Evolutionary conservation across 2,329 filamentous ascomycete genomes (phyloP), one percentile per base, ranked within the genome.

Genomic region (Cordyceps farinosa): DNA sequence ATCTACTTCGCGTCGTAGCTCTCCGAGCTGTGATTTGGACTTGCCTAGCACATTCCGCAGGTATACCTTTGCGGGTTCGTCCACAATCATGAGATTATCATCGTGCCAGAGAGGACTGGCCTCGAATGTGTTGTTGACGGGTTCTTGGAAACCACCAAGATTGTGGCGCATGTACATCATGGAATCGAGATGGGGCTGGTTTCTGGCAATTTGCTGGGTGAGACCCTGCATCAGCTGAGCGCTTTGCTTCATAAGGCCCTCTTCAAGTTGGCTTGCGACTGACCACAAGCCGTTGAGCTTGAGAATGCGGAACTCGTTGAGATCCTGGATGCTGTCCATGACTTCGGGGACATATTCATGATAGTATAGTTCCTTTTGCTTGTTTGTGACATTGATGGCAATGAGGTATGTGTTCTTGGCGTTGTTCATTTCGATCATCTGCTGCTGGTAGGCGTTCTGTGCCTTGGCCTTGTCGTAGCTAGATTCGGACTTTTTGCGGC

Each of bases 81-180:
- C 93, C 0, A 89, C 86, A 7, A 95, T 84, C 85, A 99, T 96
- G 29, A 83, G 78, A 64, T 90, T 90, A 70, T 97, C 92, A 70
- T 99, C 96, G 70, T 97, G 90, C 95, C 96, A 99, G 34, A 99
- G 90, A 0, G 95, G 94, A 73, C 93, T 97, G 1, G 95, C 90
- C 75, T 99, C 95, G 70, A 99, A 99, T 11, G 79, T 80, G 76
- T 95, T 90, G 76, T 97, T 90, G 1, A 84, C 71, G 0, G 95
- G 95, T 71, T 98, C 94, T 71, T 92, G 87, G 83, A 91, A 96
- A 58, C 84, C 79, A 30, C 86, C 85, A 69, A 90, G 87, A 72
- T 99, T 99, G 79, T 99, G 95, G 66, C 90, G 88, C 63, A 96
- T 88, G 75, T 97, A 99, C 95, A 99, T 99, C 83, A 97, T 91